Conservation (phyloP, 2,329 filamentous ascomycete species). For the Neonectria ditissima region DNA sequence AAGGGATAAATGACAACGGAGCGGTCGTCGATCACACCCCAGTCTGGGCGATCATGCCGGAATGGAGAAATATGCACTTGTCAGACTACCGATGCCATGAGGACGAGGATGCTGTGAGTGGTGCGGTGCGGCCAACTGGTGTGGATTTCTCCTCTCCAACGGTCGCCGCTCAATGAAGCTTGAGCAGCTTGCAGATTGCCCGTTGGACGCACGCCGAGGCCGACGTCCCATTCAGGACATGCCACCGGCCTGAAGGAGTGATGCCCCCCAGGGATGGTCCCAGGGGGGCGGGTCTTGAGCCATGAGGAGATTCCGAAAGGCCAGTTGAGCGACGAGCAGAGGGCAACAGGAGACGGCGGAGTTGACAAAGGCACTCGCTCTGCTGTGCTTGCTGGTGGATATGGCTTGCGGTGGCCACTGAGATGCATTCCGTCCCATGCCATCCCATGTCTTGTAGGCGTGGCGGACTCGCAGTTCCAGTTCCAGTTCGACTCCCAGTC, state of each 20-base stretch:
- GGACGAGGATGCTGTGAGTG: neutral
- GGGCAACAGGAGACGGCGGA: slow-evolving; percentile 24
- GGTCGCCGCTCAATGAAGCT: neutral
- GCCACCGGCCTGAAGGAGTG: slow-evolving; percentile 25
- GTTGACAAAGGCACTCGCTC: slow-evolving; percentile 2
- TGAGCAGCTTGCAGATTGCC: slow-evolving; percentile 4
- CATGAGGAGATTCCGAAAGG: neutral
- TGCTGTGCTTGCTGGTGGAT: slow-evolving; percentile 1
- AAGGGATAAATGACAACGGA: slow-evolving; percentile 6
- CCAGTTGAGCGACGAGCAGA: slow-evolving; percentile 6
- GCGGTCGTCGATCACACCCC: slow-evolving; percentile 23
- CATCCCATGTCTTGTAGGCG: slow-evolving; percentile 10
- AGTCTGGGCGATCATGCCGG: slow-evolving; percentile 18
- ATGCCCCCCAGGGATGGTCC: slow-evolving; percentile 21
- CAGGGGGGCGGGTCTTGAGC: slow-evolving; percentile 4
- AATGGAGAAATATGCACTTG: neutral
- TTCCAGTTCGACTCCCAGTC: neutral
- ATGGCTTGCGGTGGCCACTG: slow-evolving; percentile 22
- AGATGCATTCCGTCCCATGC: slow-evolving; percentile 20
- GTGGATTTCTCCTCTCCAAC: slow-evolving; percentile 4
- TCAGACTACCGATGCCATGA: neutral
- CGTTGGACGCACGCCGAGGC: slow-evolving; percentile 18
- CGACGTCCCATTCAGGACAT: slow-evolving; percentile 23
- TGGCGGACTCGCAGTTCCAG: neutral
- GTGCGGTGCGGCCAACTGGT: slow-evolving; percentile 13